Percentiles rank a stretch among this genome's conserved stretches.
phyloP scores from a whole-genome alignment of 2,329 filamentous ascomycete genomes.

The Diaporthe longicolla region DNA sequence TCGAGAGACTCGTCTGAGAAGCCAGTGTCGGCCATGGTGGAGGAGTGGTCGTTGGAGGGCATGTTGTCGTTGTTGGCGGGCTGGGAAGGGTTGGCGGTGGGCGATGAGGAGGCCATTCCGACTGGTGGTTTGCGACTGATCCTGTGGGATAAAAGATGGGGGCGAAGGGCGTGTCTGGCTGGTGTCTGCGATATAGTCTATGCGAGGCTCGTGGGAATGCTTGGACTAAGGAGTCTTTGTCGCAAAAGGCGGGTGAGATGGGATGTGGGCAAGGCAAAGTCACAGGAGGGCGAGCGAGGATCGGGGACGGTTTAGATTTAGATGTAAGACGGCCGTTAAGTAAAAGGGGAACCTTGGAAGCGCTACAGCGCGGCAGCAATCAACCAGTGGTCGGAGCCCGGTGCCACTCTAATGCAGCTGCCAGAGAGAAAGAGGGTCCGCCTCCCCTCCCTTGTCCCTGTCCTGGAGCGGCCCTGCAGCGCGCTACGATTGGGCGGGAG shows the following conservation, averaged over 20 bases:
- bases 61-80: constrained; percentile 27
- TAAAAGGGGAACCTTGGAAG: constrained; percentile 33
- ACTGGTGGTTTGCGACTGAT: constrained; percentile 25
- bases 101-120: constrained; percentile 42
- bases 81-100: constrained; percentile 36
- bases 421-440: constrained; percentile 30
- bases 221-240: constrained; percentile 6
- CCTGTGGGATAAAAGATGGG: not conserved
- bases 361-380: constrained; percentile 14
- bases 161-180: not conserved
- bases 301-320: constrained; percentile 17
- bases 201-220: not conserved
- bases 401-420: constrained; percentile 32
- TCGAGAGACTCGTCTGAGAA: constrained; percentile 76
- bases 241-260: constrained; percentile 9
- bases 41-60: not conserved
- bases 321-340: constrained; percentile 24
- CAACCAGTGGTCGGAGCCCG: constrained; percentile 21
- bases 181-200: not conserved
- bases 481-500: constrained; percentile 13
- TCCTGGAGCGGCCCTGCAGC: not conserved
- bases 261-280: constrained; percentile 4
- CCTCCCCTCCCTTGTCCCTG: constrained; percentile 20
- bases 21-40: constrained; percentile 23
- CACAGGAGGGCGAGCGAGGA: constrained; percentile 16